Evolutionary conservation across 2,329 filamentous ascomycete genomes (phyloP).

Genomic region (Aotearoamyces nothofagi): DNA sequence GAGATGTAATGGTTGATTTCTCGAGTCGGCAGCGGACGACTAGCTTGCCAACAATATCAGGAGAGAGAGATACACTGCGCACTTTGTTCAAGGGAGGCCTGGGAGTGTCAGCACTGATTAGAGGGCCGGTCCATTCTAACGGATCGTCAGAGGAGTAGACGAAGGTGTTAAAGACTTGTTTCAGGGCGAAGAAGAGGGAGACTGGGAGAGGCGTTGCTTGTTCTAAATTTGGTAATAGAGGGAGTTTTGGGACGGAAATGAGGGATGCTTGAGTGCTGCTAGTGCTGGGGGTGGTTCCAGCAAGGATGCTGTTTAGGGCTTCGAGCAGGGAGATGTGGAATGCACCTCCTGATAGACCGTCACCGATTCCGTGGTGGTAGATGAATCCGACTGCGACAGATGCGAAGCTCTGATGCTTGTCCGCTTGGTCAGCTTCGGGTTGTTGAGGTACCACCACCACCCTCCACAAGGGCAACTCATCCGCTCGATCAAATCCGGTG

Average conservation of each 20-base stretch:
- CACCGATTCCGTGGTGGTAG: slow-evolving; percentile 36
- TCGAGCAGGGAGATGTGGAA: slow-evolving; percentile 33
- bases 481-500: slow-evolving; percentile 25
- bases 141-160: slow-evolving; percentile 5
- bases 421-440: slow-evolving; percentile 4
- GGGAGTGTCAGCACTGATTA: too few relatives aligned
- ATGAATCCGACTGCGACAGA: slow-evolving; percentile 24
- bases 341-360: slow-evolving; percentile 30
- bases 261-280: slow-evolving; percentile 22
- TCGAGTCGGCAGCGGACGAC: too few relatives aligned
- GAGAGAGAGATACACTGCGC: too few relatives aligned
- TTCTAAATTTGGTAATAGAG: slow-evolving; percentile 8
- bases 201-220: slow-evolving; percentile 15
- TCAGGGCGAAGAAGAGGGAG: slow-evolving; percentile 25
- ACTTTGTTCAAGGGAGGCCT: too few relatives aligned
- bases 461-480: slow-evolving; percentile 31
- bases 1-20: too few relatives aligned
- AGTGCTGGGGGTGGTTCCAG: slow-evolving; percentile 7
- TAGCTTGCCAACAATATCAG: too few relatives aligned
- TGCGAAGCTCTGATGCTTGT: too few relatives aligned
- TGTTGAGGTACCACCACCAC: slow-evolving; percentile 21
- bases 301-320: slow-evolving; percentile 21
- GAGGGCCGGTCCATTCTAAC: too few relatives aligned
- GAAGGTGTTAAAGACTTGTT: slow-evolving; percentile 24
- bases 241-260: slow-evolving; percentile 15